Evolutionary conservation across 129 eudicot genomes (phyloP).

Genomic region (Ambrosia artemisiifolia): DNA sequence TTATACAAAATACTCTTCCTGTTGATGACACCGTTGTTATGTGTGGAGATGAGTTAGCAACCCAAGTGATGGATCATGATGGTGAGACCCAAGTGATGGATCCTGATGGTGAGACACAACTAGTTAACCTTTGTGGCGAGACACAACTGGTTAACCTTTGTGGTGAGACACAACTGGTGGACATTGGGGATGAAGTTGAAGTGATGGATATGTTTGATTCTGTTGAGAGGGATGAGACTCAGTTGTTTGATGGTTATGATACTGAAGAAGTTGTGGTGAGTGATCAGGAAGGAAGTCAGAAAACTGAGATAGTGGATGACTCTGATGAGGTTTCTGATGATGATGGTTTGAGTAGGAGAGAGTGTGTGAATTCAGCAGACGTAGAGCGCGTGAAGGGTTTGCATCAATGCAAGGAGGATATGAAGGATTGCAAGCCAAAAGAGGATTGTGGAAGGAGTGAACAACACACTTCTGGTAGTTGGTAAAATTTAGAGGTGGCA

Average conservation of each 20-base stretch:
- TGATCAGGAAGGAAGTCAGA: constrained; percentile 39
- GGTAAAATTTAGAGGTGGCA: neutral
- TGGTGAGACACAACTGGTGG: constrained; percentile 59
- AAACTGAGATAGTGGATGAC: constrained; percentile 43
- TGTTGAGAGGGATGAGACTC: constrained; percentile 28
- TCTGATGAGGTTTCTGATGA: constrained; percentile 41
- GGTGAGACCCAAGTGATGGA: constrained; percentile 45
- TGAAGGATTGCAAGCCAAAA: constrained; percentile 13
- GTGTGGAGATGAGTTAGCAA: constrained; percentile 54
- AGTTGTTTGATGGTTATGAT: constrained; percentile 48
- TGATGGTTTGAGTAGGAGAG: constrained; percentile 30
- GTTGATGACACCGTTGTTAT: constrained; percentile 38
- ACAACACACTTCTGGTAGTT: constrained; percentile 48
- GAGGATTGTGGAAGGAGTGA: constrained; percentile 24
- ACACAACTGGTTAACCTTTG: constrained; percentile 25
- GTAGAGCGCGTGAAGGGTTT: neutral
- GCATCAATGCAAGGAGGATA: constrained; percentile 17
- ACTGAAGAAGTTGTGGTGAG: constrained; percentile 43
- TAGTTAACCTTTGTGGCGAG: constrained; percentile 22
- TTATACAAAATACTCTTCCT: constrained; percentile 23
- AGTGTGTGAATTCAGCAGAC: neutral
- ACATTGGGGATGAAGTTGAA: constrained; percentile 53
- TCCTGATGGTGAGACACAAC: constrained; percentile 8
- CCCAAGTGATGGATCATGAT: constrained; percentile 43
- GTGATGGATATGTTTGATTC: constrained; percentile 38